Evolutionary conservation across 106 monocot genomes (phyloP).

Genomic region (Acanthochlamys bracteata): DNA sequence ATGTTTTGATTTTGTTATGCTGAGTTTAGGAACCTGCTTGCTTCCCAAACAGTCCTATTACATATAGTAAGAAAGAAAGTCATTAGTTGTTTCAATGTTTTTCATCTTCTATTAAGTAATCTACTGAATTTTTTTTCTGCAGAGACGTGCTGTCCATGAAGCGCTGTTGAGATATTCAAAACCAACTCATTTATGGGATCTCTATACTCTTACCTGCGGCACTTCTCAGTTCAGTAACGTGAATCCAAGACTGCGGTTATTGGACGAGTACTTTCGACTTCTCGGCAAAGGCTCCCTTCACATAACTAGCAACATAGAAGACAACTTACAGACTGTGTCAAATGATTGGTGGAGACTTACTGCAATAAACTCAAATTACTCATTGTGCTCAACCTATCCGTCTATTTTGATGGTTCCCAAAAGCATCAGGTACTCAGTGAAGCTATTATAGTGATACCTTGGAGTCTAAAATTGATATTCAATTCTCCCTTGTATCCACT

Average conservation of each 20-base stretch:
- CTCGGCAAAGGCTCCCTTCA: slow-evolving; percentile 37
- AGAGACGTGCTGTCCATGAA: slow-evolving; percentile 70
- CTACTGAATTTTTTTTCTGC: slow-evolving; percentile 6
- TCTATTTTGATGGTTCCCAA: slow-evolving; percentile 74
- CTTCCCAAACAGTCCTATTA: too few relatives aligned
- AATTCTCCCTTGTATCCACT: background rate
- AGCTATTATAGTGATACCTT: too few relatives aligned
- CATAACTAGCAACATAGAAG: slow-evolving; percentile 17
- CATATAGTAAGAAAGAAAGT: too few relatives aligned
- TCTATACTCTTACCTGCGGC: slow-evolving; percentile 75
- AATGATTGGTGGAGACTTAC: slow-evolving; percentile 81
- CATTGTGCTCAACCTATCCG: slow-evolving; percentile 84
- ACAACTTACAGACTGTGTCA: slow-evolving; percentile 31
- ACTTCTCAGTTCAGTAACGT: slow-evolving; percentile 53
- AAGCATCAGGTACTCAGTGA: slow-evolving; percentile 62
- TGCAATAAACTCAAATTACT: slow-evolving; percentile 46
- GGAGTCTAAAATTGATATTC: background rate
- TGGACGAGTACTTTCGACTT: slow-evolving; percentile 78
- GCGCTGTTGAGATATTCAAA: slow-evolving; percentile 63
- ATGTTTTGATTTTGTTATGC: too few relatives aligned
- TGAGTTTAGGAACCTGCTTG: too few relatives aligned
- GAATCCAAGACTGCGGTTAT: slow-evolving; percentile 55
- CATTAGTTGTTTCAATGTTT: too few relatives aligned
- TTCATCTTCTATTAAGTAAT: too few relatives aligned
- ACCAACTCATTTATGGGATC: slow-evolving; percentile 58